Percentiles rank a stretch among this genome's conserved stretches.
phyloP scores from a whole-genome alignment of 768 basidiomycete genomes.

The Plicaturopsis crispa region DNA sequence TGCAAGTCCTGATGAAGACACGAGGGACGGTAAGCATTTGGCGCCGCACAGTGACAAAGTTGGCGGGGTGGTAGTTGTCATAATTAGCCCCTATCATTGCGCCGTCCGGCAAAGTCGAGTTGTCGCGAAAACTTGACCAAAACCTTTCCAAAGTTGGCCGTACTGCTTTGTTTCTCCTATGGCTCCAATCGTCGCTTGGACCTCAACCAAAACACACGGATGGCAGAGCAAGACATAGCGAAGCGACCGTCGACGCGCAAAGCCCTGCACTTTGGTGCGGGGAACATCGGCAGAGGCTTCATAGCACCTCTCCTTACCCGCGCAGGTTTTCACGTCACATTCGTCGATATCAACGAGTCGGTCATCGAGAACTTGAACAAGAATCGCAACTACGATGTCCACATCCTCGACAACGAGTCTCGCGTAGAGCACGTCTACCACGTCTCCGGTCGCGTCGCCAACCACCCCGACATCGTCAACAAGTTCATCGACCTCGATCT shows the following conservation, averaged over 20 bases:
- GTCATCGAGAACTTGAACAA: slow-evolving; percentile 24
- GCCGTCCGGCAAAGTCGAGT: too few species aligned
- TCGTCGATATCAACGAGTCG: slow-evolving; percentile 24
- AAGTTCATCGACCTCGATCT: slow-evolving; percentile 17
- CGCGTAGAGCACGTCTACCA: slow-evolving; percentile 8
- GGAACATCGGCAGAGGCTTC: slow-evolving; percentile 31
- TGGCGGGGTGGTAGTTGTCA: too few species aligned
- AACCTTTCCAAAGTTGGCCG: too few species aligned
- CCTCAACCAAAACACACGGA: too few species aligned
- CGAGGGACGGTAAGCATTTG: too few species aligned
- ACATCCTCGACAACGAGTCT: slow-evolving; percentile 21
- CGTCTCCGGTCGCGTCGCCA: slow-evolving; percentile 15
- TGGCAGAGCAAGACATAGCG: too few species aligned
- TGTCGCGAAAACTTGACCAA: too few species aligned
- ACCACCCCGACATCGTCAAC: slow-evolving; percentile 7
- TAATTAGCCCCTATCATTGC: too few species aligned
- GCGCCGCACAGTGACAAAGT: too few species aligned
- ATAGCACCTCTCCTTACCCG: slow-evolving; percentile 27
- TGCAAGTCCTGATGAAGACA: too few species aligned
- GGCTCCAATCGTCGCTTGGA: too few species aligned
- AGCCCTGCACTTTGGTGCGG: slow-evolving; percentile 31
- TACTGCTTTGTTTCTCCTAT: slow-evolving; percentile 9
- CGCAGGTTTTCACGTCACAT: slow-evolving; percentile 29
- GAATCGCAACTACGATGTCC: slow-evolving; percentile 20
- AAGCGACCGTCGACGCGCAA: too few species aligned